A percentile compares a stretch with the other conserved stretches of the same genome.
Evolutionary conservation across 1,284 basidiomycete genomes (phyloP).

Genomic region (Rugosomyces carneus): DNA sequence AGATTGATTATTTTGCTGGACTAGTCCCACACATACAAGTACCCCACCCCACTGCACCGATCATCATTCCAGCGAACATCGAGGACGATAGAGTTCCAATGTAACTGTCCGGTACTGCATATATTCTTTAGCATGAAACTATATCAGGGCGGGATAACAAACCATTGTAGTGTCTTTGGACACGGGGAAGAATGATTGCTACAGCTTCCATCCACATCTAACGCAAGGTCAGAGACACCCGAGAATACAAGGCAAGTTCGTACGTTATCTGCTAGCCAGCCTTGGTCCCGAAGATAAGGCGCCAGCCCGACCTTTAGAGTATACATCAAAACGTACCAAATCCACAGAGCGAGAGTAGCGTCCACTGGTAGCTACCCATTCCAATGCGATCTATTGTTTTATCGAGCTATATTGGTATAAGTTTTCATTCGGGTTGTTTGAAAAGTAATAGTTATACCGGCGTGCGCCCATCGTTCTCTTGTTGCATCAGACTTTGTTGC

Average conservation of each 20-base stretch:
- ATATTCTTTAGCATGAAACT: conserved; percentile 3
- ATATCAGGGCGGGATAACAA: conserved; percentile 20
- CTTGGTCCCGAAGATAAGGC: conserved; percentile 29
- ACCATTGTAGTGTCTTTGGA: conserved; percentile 83
- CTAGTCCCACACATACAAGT: conserved; percentile 48
- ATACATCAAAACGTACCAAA: conserved; percentile 55
- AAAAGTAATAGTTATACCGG: conserved; percentile 31
- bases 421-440: background rate
- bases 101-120: conserved; percentile 60
- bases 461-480: conserved; percentile 48
- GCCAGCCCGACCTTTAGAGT: background rate
- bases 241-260: conserved; percentile 20
- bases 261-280: conserved; percentile 85
- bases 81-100: conserved; percentile 75
- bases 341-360: conserved; percentile 74
- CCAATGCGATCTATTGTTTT: conserved; percentile 86
- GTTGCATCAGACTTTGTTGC: conserved; percentile 29
- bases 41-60: conserved; percentile 91
- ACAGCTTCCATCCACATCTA: conserved; percentile 89
- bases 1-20: conserved; percentile 5
- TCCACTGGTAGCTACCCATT: conserved; percentile 86
- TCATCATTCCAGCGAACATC: conserved; percentile 94
- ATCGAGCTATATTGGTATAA: conserved; percentile 44
- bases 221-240: conserved; percentile 26
- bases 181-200: conserved; percentile 88